phyloP scores from a whole-genome alignment of 305 asterid species.

The Euphrasia arctica region DNA sequence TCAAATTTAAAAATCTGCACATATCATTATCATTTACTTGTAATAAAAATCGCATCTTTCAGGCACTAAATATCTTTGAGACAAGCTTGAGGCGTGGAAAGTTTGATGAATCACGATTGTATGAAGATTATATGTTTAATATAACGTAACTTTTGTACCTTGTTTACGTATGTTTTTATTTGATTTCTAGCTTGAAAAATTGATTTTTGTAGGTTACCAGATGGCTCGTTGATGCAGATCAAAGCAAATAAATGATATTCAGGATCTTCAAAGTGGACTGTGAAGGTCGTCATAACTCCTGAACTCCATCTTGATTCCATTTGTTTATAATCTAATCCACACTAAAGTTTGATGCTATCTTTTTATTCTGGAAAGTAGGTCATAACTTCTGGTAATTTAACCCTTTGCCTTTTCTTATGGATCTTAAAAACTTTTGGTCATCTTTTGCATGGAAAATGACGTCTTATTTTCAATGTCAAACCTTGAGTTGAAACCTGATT shows the following conservation, averaged over 20 bases:
- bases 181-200: constrained; percentile 22
- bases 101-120: constrained; percentile 75
- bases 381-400: no score
- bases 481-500: not conserved
- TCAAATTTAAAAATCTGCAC: not conserved
- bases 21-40: not conserved
- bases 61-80: constrained; percentile 93
- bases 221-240: constrained; percentile 89
- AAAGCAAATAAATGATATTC: constrained; percentile 79
- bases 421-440: constrained; percentile 14
- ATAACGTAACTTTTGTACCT: not conserved
- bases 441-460: constrained; percentile 2
- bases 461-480: not conserved
- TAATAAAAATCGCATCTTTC: constrained; percentile 16
- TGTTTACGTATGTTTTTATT: not conserved
- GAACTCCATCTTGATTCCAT: constrained; percentile 2
- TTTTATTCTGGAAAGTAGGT: not conserved
- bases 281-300: constrained; percentile 49
- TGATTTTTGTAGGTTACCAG: constrained; percentile 59
- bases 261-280: constrained; percentile 85
- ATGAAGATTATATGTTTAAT: constrained; percentile 27
- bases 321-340: not conserved
- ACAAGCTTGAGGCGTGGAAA: constrained; percentile 82
- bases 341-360: not conserved
- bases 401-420: not conserved